These are phyloP conservation scores for Amanita pseudoporphyria DNA, from an alignment of 768 basidiomycete species.

Conservation along the genomic window DNA sequence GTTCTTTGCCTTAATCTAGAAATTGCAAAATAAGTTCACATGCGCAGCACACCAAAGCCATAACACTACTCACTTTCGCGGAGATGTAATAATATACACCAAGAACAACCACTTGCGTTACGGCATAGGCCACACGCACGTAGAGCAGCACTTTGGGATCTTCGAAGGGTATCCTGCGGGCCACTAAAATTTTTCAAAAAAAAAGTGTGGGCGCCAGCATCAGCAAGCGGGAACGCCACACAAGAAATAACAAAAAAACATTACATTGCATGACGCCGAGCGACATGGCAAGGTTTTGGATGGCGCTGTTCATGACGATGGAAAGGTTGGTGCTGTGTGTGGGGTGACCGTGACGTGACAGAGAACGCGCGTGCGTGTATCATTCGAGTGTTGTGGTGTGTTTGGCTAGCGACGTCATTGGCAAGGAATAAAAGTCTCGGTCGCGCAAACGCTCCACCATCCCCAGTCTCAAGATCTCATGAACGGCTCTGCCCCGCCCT, in stretches of 20 bases:
- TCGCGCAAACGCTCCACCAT: too few relatives aligned
- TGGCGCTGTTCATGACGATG: constrained; percentile 57
- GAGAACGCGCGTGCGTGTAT: too few relatives aligned
- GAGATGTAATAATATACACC: constrained; percentile 77
- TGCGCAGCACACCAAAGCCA: background rate
- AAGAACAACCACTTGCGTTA: constrained; percentile 62
- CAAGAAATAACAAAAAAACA: constrained; percentile 8
- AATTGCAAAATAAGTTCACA: constrained; percentile 2
- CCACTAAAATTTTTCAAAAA: constrained; percentile 41
- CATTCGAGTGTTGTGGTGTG: background rate
- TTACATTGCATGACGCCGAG: constrained; percentile 89
- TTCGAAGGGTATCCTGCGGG: constrained; percentile 85
- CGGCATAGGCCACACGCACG: constrained; percentile 77
- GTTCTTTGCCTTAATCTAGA: constrained; percentile 87
- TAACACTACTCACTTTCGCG: constrained; percentile 55
- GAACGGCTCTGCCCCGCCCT: constrained; percentile 35
- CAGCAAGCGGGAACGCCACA: background rate
- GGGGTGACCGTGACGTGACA: constrained; percentile 6
- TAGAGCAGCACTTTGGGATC: constrained; percentile 75
- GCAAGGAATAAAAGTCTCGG: background rate
- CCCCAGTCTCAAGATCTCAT: constrained; percentile 19
- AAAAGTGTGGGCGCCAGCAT: background rate
- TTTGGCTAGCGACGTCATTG: constrained; percentile 5
- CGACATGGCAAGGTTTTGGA: constrained; percentile 81
- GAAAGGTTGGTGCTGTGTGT: background rate